Base-by-base conservation (phyloP, 306 rosid genomes). In the Cucumis hystrix region DNA sequence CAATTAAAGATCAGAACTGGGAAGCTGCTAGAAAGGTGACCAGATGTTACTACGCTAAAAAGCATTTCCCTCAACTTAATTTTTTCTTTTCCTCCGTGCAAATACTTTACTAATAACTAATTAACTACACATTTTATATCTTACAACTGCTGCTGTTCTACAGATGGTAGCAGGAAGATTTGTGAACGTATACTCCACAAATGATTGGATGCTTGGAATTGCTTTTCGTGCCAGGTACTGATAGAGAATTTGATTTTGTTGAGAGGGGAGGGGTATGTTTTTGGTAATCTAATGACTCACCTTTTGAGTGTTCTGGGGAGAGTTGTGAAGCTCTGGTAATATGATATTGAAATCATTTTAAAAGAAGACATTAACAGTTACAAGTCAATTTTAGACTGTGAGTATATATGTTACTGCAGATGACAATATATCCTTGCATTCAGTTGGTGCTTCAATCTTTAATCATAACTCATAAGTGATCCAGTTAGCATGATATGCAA, bases 131-230 rank as follows among this genome's bases (percentile, higher is more conserved):
- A 7, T 64, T 64, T 61, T 64, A 35, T 35, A n/a, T 74, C 15
- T 39, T 47, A 17, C 57, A 52, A 61, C 74, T 69, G 76, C 45
- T 78, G 37, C 72, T 80, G 23, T 51, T 77, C 14, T 79, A 74
- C 77, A 86, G 89, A 83, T 86, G 89, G 89, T 86, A 52, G 87
- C 89, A 5, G 89, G 89, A 83, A 81, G 89, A 78, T 86, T 86
- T 74, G 87, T 83, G 73, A 86, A 86, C 40, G 87, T 79, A 11
- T 86, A 83, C 66, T 83, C 89, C 10, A 81, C 89, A 61, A 86
- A 79, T 49, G 89, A 86, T 79, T 86, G 89, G 89, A 86, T 78
- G 47, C 89, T 86, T 59, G 89, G 83, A 79, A n/a, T 86, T 73
- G 85, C 89, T 79, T 86, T 86, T 55, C 89, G 89, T 21, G 89